Base-by-base conservation (phyloP, 2,329 filamentous ascomycete species). In the Mycosphaerella arachidis region DNA sequence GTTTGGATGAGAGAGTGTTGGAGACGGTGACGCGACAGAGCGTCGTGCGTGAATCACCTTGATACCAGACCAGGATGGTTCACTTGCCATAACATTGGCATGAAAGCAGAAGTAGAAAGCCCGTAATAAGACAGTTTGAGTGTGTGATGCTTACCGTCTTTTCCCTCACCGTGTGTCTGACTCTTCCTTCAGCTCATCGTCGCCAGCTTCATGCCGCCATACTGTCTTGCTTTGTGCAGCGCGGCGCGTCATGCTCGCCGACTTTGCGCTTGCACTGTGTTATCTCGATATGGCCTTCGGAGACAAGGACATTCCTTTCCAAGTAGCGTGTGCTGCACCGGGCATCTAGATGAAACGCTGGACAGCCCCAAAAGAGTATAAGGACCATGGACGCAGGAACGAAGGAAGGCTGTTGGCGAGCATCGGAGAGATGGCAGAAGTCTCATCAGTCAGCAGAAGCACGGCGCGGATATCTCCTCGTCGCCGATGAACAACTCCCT, bases 81-180 rank as follows among this genome's bases (percentile, higher is more conserved):
- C 24, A 27, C 1, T 50, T 50, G 20, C 46, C 8, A 50, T 50
- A 50, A 20, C 18, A 29, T 56, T 56, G 54, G 29, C 29, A n/a
- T 56, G 27, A 56, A 56, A 31, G 54, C 45, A 56, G 43, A 56
- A 48, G 29, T 16, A 48, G n/a, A 31, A 33, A 52, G 30, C 40
- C 13, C 40, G 40, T 50, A 27, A 24, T 12, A 50, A 30, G 6
- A 27, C 8, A 16, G 20, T 12, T 50, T 50, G 20, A 13, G 18
- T 55, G 18, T 29, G 27, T 55, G 1, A 8, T 45, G n/a, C 18
- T 45, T 27, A 13, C 18, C 33, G 1, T 24, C 53, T 8, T 9
- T 45, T n/a, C 40, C 13, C 18, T 43, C 40, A 18, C 40, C 40
- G 13, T 43, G n/a, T 16, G 7, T 7, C 40, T n/a, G 13, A 2